Evolutionary conservation across 2,329 filamentous ascomycete genomes (phyloP).

Genomic region (Cercospora canescens): DNA sequence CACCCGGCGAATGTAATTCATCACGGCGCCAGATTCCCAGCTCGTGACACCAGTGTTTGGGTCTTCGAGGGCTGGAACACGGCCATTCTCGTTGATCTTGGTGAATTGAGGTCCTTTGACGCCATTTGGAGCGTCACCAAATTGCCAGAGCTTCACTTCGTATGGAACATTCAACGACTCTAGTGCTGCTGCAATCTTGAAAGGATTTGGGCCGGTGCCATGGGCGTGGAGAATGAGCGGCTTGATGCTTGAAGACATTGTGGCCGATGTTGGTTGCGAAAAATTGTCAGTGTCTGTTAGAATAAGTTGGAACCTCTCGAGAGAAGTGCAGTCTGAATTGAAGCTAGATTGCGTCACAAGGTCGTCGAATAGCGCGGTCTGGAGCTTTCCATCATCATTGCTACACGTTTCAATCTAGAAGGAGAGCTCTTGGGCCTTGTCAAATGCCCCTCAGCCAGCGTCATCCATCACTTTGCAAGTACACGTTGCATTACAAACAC

Average conservation of each 20-base stretch:
- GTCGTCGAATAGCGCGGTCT: neutral
- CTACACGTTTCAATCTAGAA: neutral
- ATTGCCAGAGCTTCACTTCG: constrained; percentile 44
- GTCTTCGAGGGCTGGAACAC: constrained; percentile 47
- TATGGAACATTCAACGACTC: constrained; percentile 45
- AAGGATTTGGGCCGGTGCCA: constrained; percentile 44
- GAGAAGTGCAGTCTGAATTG: neutral
- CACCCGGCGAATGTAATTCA: constrained; percentile 48
- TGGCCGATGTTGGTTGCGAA: neutral
- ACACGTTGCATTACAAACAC: neutral
- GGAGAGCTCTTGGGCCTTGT: neutral
- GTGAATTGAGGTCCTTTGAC: constrained; percentile 42
- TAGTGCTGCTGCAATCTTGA: constrained; percentile 46
- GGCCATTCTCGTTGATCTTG: constrained; percentile 49
- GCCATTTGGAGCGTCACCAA: constrained; percentile 40
- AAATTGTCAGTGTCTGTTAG: neutral
- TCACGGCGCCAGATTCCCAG: constrained; percentile 54
- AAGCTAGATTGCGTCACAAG: constrained; percentile 1
- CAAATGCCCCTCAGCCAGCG: neutral
- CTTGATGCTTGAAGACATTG: constrained; percentile 24
- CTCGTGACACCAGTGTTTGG: constrained; percentile 48
- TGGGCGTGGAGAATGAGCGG: constrained; percentile 45
- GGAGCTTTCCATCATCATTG: neutral
- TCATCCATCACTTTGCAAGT: neutral
- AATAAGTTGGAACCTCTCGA: neutral